phyloP scores from a whole-genome alignment of 352 stramenopile genomes.

The Globisporangium yorkense region DNA sequence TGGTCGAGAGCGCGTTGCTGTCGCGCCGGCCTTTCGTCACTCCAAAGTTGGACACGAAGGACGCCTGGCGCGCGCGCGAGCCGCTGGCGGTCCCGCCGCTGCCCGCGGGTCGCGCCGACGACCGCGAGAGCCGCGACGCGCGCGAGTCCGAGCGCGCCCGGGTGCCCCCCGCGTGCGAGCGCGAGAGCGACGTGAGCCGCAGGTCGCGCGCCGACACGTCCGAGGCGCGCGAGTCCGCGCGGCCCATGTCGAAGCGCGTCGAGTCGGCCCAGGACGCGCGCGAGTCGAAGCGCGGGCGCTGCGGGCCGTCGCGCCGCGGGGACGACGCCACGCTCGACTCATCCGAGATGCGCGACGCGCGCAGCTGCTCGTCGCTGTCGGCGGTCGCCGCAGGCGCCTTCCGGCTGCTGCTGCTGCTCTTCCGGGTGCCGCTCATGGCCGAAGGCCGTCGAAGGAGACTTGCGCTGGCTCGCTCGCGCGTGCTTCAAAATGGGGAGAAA shows the following conservation, averaged over 20 bases:
- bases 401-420: not conserved
- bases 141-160: conserved; percentile 62
- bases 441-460: too few species aligned
- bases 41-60: conserved; percentile 78
- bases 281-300: conserved; percentile 69
- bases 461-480: not conserved
- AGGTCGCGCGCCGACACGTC: conserved; percentile 64
- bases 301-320: conserved; percentile 26
- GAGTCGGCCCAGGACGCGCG: conserved; percentile 81
- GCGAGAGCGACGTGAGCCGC: conserved; percentile 49
- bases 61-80: conserved; percentile 38
- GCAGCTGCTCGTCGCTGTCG: conserved; percentile 4
- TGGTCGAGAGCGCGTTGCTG: conserved; percentile 75
- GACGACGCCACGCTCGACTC: conserved; percentile 52
- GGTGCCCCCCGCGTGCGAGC: conserved; percentile 14
- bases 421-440: conserved; percentile 4
- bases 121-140: conserved; percentile 51
- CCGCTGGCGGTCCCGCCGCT: not conserved
- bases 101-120: conserved; percentile 34
- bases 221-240: conserved; percentile 72
- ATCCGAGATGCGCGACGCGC: conserved; percentile 31
- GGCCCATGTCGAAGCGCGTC: conserved; percentile 81
- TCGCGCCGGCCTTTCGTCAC: conserved; percentile 52
- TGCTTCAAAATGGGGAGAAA: not conserved
- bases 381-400: not conserved